phyloP scores from a whole-genome alignment of 305 asterid species.

The Stenogyne calaminthoides region DNA sequence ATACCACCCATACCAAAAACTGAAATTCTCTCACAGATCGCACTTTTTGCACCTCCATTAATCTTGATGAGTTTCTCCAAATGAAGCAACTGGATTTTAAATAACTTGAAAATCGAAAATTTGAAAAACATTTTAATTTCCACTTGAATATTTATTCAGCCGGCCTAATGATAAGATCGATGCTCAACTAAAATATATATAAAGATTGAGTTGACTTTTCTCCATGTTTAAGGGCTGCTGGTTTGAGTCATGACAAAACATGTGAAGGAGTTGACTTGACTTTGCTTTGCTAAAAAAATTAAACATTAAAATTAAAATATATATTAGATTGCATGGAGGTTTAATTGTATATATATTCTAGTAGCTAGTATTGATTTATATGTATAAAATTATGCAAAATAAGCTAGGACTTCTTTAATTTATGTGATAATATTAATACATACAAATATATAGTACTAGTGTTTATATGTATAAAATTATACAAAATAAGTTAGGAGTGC shows the following conservation, averaged over 20 bases:
- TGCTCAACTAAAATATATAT: neutral
- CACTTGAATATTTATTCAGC: neutral
- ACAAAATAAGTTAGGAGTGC: too few species aligned
- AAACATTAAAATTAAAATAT: neutral
- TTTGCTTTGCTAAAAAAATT: neutral
- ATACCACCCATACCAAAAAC: slow-evolving; percentile 36
- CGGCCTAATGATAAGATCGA: neutral
- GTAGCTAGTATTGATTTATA: too few species aligned
- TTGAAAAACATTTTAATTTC: neutral
- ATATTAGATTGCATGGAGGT: neutral
- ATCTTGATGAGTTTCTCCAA: neutral
- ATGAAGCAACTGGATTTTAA: neutral
- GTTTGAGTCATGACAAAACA: slow-evolving; percentile 6
- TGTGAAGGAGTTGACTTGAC: slow-evolving; percentile 24
- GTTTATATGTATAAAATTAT: neutral
- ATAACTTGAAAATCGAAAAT: neutral
- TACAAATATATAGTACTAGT: neutral
- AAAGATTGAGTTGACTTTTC: neutral
- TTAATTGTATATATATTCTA: neutral
- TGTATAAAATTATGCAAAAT: too few species aligned
- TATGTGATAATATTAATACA: neutral
- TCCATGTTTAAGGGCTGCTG: neutral
- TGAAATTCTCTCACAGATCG: neutral
- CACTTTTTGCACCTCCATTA: neutral
- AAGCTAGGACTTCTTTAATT: too few species aligned